These are phyloP conservation scores for Dactylonectria macrodidyma DNA, from an alignment of 2,329 filamentous ascomycete species.

Conservation along the genomic window DNA sequence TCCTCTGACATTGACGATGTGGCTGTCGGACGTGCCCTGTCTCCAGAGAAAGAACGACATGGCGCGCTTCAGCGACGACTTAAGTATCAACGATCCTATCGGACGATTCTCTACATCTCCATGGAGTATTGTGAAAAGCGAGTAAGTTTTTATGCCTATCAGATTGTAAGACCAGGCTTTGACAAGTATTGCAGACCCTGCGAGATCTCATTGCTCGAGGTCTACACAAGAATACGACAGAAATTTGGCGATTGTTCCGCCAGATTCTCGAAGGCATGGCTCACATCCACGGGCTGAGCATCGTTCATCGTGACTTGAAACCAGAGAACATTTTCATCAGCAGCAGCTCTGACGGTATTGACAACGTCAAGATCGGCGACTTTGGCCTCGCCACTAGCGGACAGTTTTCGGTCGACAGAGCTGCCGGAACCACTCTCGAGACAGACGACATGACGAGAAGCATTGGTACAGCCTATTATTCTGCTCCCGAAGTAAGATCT, in stretches of 20 bases:
- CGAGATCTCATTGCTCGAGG: slow-evolving; percentile 87
- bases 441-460: slow-evolving; percentile 78
- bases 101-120: slow-evolving; percentile 92
- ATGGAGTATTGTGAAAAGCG: slow-evolving; percentile 99
- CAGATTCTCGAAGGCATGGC: slow-evolving; percentile 91
- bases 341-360: slow-evolving; percentile 77
- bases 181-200: slow-evolving; percentile 70
- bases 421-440: slow-evolving; percentile 59
- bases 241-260: slow-evolving; percentile 91
- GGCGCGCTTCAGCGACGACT: slow-evolving; percentile 49
- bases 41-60: slow-evolving; percentile 51
- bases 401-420: slow-evolving; percentile 77
- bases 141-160: slow-evolving; percentile 59
- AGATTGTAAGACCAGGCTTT: neutral
- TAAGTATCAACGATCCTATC: slow-evolving; percentile 67
- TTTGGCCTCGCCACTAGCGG: slow-evolving; percentile 95
- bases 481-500: slow-evolving; percentile 91
- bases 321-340: slow-evolving; percentile 97
- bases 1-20: slow-evolving; percentile 53
- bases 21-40: slow-evolving; percentile 45
- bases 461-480: slow-evolving; percentile 88
- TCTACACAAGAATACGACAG: slow-evolving; percentile 80
- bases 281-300: slow-evolving; percentile 91
- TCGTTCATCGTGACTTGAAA: slow-evolving; percentile 96
- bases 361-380: slow-evolving; percentile 96